phyloP scores from a whole-genome alignment of 116 monocot genomes.

The Posidonia oceanica region DNA sequence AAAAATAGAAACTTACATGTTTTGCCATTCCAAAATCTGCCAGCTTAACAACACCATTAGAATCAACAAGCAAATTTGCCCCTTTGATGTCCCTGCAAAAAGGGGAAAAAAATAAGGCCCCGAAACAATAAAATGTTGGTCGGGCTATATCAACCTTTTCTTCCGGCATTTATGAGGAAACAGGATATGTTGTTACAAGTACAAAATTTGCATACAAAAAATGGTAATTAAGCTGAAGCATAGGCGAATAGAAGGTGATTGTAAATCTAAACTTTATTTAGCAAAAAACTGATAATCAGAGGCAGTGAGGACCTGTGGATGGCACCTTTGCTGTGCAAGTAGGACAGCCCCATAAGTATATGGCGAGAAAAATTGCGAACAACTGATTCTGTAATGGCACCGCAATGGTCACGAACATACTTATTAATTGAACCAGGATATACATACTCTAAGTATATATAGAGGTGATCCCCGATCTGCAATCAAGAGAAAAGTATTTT shows the following conservation, averaged over 20 bases:
- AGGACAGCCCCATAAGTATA: constrained; percentile 82
- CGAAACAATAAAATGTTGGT: not conserved
- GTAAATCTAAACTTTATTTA: too few relatives aligned
- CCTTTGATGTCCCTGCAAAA: constrained; percentile 88
- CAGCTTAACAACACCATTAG: constrained; percentile 82
- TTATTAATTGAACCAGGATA: constrained; percentile 93
- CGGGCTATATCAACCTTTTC: not conserved
- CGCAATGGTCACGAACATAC: constrained; percentile 68
- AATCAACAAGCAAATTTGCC: constrained; percentile 92
- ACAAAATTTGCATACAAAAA: too few relatives aligned
- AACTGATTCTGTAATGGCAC: constrained; percentile 91
- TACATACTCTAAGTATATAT: constrained; percentile 93
- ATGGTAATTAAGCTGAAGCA: too few relatives aligned
- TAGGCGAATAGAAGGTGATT: too few relatives aligned
- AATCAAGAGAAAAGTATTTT: constrained; percentile 2
- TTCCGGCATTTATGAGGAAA: not conserved
- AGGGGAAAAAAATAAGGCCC: not conserved
- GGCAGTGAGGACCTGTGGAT: constrained; percentile 67
- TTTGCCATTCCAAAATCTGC: constrained; percentile 99
- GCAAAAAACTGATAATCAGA: not conserved
- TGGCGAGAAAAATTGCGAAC: constrained; percentile 97
- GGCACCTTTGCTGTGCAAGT: constrained; percentile 69
- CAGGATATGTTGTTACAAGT: too few relatives aligned
- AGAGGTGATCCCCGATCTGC: constrained; percentile 77
- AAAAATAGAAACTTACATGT: constrained; percentile 52